Base-by-base conservation (phyloP, 2,329 filamentous ascomycete species). In the Neocatenulostroma microsporum region DNA sequence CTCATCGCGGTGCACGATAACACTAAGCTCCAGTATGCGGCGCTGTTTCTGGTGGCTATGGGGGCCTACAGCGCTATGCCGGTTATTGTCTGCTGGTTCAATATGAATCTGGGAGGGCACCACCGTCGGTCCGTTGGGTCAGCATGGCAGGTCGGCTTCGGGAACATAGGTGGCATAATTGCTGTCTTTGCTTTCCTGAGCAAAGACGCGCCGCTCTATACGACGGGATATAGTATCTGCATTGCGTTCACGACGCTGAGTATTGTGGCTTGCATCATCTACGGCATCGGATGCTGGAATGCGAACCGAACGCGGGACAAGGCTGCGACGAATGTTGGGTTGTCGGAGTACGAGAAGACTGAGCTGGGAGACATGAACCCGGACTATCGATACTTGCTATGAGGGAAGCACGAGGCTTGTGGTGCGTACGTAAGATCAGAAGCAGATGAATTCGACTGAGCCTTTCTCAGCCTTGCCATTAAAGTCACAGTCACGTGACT, bases 61-160 rank as follows among this genome's bases (percentile, higher is more conserved):
- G 53, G 53, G 25, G 47, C 48, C 3, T 95, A 93, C 62, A 79
- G 78, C 1, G 84, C 87, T n/a, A 88, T 94, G 82, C 87, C 89
- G 0, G 79, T 94, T 29, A 50, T 59, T 21, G 62, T 68, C 4
- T 73, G 70, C 45, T 73, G 69, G 68, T 71, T 70, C 57, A 70
- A 69, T 36, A 71, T 72, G 68, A 73, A 74, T 39, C 57, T 73
- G 1, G 57, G 68, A 10, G 66, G 68, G 2, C 70, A 73, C 39
- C 68, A 70, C 41, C 55, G 69, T 3, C 60, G 70, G 25, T 55
- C 64, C 4, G 63, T 73, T 0, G 69, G 69, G 1, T 57, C 54
- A 11, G 70, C 68, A 1, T 72, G 66, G 65, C 69, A 72, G 41
- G 60, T 72, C 14, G 66, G 44, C 11, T 66, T 68, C 39, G 68